A percentile compares a stretch with the other conserved stretches of the same genome.
Conservation (phyloP, 2,329 filamentous ascomycete species). For the Clonostachys chloroleuca region DNA sequence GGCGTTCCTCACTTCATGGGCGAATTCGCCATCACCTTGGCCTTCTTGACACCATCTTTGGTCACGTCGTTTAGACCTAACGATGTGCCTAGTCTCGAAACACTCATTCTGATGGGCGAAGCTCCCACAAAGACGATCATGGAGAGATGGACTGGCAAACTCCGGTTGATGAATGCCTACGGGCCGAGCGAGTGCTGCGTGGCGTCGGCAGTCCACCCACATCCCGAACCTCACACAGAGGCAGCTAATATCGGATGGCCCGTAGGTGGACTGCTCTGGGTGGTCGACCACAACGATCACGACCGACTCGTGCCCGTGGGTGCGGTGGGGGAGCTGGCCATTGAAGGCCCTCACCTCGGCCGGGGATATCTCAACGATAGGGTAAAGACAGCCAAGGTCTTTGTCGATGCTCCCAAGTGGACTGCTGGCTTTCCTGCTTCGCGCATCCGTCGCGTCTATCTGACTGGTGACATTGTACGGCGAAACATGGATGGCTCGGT, state of each 20-base stretch:
- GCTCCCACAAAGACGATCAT: constrained; percentile 7
- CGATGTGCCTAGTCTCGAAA: constrained; percentile 9
- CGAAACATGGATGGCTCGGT: constrained; percentile 74
- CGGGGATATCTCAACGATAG: constrained; percentile 52
- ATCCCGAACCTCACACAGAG: background rate
- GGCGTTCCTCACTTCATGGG: constrained; percentile 6
- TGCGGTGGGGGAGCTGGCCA: constrained; percentile 77
- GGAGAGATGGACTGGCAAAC: background rate
- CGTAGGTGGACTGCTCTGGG: constrained; percentile 17
- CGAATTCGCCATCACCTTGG: constrained; percentile 5
- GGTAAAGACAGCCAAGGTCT: constrained; percentile 41
- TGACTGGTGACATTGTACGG: constrained; percentile 77
- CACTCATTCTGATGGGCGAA: constrained; percentile 12
- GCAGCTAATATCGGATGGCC: constrained; percentile 5
- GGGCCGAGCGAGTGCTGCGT: background rate
- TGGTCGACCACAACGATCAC: constrained; percentile 26
- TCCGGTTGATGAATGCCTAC: background rate
- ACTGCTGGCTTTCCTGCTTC: constrained; percentile 15
- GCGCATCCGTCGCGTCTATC: constrained; percentile 65
- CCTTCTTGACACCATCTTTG: constrained; percentile 7
- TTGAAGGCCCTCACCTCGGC: constrained; percentile 78
- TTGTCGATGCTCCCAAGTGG: constrained; percentile 54
- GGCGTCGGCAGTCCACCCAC: background rate
- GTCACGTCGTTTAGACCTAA: constrained; percentile 10
- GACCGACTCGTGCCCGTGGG: constrained; percentile 34